Evolutionary conservation across 306 rosid genomes (phyloP).

Genomic region (Sicyos edulis): DNA sequence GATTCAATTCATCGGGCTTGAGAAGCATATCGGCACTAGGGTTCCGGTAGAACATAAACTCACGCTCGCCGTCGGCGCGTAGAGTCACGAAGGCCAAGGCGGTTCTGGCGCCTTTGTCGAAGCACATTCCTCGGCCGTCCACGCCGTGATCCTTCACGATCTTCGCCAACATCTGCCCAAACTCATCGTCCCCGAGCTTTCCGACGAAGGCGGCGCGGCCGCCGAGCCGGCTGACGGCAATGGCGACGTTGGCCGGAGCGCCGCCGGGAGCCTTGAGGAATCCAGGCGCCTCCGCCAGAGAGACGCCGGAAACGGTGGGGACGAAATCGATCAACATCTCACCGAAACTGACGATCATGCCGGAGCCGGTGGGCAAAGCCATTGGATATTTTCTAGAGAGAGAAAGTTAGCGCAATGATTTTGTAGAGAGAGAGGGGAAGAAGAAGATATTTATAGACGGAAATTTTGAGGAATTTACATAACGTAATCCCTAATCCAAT

Average conservation of each 20-base stretch:
- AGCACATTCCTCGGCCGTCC: conserved; percentile 51
- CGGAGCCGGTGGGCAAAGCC: conserved; percentile 43
- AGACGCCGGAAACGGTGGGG: conserved; percentile 77
- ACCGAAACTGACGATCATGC: conserved; percentile 79
- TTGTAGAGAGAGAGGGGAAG: conserved; percentile 3
- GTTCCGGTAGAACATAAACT: conserved; percentile 94
- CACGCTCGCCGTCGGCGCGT: conserved; percentile 60
- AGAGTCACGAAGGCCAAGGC: conserved; percentile 92
- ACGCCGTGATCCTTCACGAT: conserved; percentile 74
- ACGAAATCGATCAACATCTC: conserved; percentile 98
- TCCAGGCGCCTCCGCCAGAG: conserved; percentile 85
- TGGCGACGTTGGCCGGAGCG: conserved; percentile 95
- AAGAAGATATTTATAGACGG: not conserved
- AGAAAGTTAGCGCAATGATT: not conserved
- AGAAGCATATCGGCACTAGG: conserved; percentile 98
- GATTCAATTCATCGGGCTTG: conserved; percentile 68
- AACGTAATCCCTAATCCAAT: not conserved
- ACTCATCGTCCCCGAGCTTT: conserved; percentile 90
- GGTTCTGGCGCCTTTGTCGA: conserved; percentile 81
- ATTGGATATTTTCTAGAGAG: conserved; percentile 14
- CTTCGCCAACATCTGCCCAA: conserved; percentile 89
- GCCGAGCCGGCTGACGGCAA: conserved; percentile 77
- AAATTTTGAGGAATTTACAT: not conserved
- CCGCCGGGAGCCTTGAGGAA: conserved; percentile 96
- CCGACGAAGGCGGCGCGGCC: conserved; percentile 82